Percentiles rank a stretch among this genome's conserved stretches.
phyloP scores from a whole-genome alignment of 768 basidiomycete species.

The Pleurotus sapidus region DNA sequence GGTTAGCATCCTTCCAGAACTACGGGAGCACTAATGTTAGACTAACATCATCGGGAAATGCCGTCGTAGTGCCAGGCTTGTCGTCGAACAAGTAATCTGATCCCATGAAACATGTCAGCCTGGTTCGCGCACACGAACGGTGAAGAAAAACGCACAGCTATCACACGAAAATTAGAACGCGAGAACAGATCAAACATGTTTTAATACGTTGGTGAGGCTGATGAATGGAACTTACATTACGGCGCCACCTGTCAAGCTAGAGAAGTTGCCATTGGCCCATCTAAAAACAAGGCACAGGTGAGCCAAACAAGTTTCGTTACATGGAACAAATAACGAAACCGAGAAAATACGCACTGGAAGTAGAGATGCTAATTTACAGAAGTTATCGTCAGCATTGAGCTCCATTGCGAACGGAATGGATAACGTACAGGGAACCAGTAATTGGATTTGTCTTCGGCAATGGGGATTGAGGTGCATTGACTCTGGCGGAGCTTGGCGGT shows the following conservation, averaged over 20 bases:
- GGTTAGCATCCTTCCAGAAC: no score
- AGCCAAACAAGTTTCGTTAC: slow-evolving; percentile 1
- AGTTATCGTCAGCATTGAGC: no score
- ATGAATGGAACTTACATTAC: slow-evolving; percentile 34
- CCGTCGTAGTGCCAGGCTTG: slow-evolving; percentile 42
- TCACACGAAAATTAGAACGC: background rate
- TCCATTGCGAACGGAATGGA: no score
- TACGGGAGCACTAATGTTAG: background rate
- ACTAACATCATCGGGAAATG: slow-evolving; percentile 54
- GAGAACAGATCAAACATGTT: background rate
- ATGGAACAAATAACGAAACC: background rate
- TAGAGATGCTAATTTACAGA: slow-evolving; percentile 37
- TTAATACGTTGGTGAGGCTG: no score
- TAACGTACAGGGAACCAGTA: slow-evolving; percentile 50
- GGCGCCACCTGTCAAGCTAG: slow-evolving; percentile 37
- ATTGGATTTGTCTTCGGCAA: slow-evolving; percentile 49
- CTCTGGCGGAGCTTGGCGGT: slow-evolving; percentile 42
- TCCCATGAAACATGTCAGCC: background rate
- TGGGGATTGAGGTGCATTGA: slow-evolving; percentile 51
- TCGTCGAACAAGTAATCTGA: slow-evolving; percentile 49
- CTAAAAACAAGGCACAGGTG: slow-evolving; percentile 17
- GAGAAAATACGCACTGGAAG: slow-evolving; percentile 36
- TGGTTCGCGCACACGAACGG: background rate
- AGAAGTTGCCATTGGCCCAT: slow-evolving; percentile 47
- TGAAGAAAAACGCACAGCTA: slow-evolving; percentile 12